A percentile compares a stretch with the other conserved stretches of the same genome.
Evolutionary conservation across 2,329 filamentous ascomycete genomes (phyloP).

Genomic region (Amylocarpus encephaloides): DNA sequence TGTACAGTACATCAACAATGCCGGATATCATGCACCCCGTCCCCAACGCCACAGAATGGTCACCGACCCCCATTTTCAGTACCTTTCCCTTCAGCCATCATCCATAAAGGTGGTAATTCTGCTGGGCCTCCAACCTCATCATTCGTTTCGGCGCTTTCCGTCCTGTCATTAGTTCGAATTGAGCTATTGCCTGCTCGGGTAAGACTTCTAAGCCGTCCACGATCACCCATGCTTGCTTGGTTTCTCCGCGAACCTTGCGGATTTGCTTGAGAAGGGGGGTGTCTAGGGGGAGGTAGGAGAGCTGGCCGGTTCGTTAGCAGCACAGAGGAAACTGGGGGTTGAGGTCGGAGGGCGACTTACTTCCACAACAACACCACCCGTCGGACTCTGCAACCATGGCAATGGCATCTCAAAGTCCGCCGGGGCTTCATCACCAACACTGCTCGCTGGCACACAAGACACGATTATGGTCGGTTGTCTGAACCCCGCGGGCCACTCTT

Average conservation of each 20-base stretch:
- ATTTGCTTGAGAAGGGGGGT: conserved; percentile 67
- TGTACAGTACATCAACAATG: too few species aligned
- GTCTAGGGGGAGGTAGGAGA: conserved; percentile 66
- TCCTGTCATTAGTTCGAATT: conserved; percentile 76
- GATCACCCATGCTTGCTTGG: conserved; percentile 62
- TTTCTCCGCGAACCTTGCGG: conserved; percentile 36
- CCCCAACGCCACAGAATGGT: too few species aligned
- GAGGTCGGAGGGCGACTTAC: conserved; percentile 13
- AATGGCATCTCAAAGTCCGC: conserved; percentile 64
- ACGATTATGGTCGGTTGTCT: conserved; percentile 66
- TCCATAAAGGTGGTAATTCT: conserved; percentile 27
- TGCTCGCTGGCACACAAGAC: conserved; percentile 68
- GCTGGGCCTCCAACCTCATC: conserved; percentile 48
- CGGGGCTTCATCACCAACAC: conserved; percentile 55
- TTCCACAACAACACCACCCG: conserved; percentile 70
- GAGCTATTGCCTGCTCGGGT: conserved; percentile 73
- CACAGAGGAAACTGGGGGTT: not conserved
- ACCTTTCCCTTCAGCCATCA: not conserved
- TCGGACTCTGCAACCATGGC: conserved; percentile 65
- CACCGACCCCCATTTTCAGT: too few species aligned
- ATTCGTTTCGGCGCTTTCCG: conserved; percentile 61
- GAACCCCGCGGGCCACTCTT: conserved; percentile 58
- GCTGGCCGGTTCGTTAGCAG: conserved; percentile 23
- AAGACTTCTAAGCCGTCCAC: conserved; percentile 71
- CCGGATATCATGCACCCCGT: too few species aligned